Evolutionary conservation across 129 eudicot species (phyloP), one percentile per base, ranked within the genome.

Genomic region (Cynara cardunculus): DNA sequence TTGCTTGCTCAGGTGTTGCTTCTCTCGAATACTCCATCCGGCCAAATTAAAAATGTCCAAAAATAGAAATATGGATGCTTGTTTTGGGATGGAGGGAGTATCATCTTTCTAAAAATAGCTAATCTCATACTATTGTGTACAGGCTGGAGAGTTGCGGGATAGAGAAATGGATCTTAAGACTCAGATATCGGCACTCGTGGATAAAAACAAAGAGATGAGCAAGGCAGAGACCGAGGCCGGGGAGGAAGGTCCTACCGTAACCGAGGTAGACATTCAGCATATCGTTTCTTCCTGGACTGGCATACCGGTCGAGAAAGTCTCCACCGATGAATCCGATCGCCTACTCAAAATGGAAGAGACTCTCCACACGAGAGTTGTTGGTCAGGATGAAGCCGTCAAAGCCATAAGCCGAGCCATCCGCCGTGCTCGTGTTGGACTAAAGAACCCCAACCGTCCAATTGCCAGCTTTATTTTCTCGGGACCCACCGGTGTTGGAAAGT

Each of bases 321-420:
- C 98, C 0, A 62, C 89, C n/a, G 98, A 93, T 27, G 96, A 93
- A 79, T 93, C 98, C 14, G 96, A 93, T n/a, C 94, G 98, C 31
- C 98, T 93, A 76, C 94, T 93, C n/a, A 93, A 89, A 81, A 93
- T 93, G 98, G 98, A 93, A 80, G 92, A 87, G 75, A 93, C 96
- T 0, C 96, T 91, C 59, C 98, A 93, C 89, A 85, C 22, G 6
- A 78, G 98, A 74, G 73, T 93, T 75, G 81, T 93, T 32, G 98
- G 98, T 46, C 98, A 93, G 75, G 96, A 93, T 28, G 98, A 93
- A 82, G 98, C 98, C 13, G 98, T 93, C 68, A 56, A 49, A 80
- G 98, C 98, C 86, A 93, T 93, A 25, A 87, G 92, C 79, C 90
- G 98, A 25, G 98, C 98, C 69, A 93, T 93, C 74, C 98, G 98